Evolutionary conservation across 768 basidiomycete genomes (phyloP).

Genomic region (Pleurotus tuber-regium): DNA sequence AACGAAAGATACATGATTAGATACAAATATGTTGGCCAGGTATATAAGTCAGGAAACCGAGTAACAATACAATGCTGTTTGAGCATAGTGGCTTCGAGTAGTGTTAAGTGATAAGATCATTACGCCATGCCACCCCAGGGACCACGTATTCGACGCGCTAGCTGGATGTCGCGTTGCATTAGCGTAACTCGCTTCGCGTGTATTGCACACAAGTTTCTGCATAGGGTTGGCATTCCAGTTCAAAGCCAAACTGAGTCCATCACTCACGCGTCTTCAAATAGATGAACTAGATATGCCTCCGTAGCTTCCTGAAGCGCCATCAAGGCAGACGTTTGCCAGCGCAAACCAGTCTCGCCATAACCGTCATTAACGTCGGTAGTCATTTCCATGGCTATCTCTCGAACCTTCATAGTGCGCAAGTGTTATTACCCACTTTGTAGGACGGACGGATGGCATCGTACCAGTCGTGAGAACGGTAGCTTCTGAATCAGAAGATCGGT

Average conservation of each 20-base stretch:
- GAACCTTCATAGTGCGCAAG: constrained; percentile 74
- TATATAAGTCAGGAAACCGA: background rate
- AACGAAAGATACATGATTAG: too few species aligned
- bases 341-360: constrained; percentile 56
- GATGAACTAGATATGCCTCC: constrained; percentile 90
- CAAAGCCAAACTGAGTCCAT: background rate
- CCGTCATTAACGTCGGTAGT: constrained; percentile 69
- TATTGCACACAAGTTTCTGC: constrained; percentile 92
- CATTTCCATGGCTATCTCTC: constrained; percentile 93
- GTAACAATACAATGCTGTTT: background rate
- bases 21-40: too few species aligned
- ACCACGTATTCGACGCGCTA: constrained; percentile 92
- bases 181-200: constrained; percentile 98
- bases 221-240: constrained; percentile 10
- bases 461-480: constrained; percentile 89
- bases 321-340: constrained; percentile 96
- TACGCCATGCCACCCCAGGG: constrained; percentile 76
- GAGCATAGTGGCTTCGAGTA: background rate
- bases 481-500: constrained; percentile 87
- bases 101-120: constrained; percentile 12
- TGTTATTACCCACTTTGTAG: background rate
- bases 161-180: constrained; percentile 96
- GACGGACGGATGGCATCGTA: constrained; percentile 34
- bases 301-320: constrained; percentile 95
- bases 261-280: constrained; percentile 98